Evolutionary conservation across 805 yeast genomes (phyloP).

Genomic region (Wickerhamiella shivajii): DNA sequence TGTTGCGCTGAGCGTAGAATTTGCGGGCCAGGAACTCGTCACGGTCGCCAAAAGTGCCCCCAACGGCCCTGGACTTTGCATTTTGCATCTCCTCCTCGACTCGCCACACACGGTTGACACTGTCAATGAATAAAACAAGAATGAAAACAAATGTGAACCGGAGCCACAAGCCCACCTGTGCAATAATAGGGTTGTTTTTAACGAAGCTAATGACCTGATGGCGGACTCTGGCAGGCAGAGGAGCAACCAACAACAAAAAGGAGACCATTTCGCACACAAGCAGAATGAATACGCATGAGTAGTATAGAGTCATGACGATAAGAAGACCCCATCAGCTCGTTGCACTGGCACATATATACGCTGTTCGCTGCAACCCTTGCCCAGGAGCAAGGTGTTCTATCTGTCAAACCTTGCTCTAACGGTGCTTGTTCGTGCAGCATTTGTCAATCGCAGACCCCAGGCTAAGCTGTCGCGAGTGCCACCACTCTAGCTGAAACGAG

Average conservation of each 20-base stretch:
- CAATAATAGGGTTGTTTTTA: constrained; percentile 53
- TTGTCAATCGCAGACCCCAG: too few species aligned
- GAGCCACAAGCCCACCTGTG: constrained; percentile 59
- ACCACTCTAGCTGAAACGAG: too few species aligned
- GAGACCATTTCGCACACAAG: constrained; percentile 63
- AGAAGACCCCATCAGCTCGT: too few species aligned
- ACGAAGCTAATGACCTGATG: constrained; percentile 49
- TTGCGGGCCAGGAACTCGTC: constrained; percentile 79
- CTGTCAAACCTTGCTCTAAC: too few species aligned
- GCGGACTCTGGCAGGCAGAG: constrained; percentile 65
- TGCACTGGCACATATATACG: too few species aligned
- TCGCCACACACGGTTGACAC: constrained; percentile 66
- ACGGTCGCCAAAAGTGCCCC: constrained; percentile 38
- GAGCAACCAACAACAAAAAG: constrained; percentile 69
- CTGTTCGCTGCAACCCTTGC: too few species aligned
- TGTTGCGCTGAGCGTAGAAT: constrained; percentile 91
- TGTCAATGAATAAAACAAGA: constrained; percentile 68
- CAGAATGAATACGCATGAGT: constrained; percentile 47
- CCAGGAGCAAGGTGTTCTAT: too few species aligned
- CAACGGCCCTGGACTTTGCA: constrained; percentile 19
- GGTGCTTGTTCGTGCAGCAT: too few species aligned
- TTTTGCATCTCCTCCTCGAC: constrained; percentile 44
- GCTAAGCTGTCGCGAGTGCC: too few species aligned
- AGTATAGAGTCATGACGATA: constrained; percentile 31
- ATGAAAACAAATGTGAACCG: constrained; percentile 77